Base-by-base conservation (phyloP, 1,284 basidiomycete genomes). In the Cronartium quercuum region DNA sequence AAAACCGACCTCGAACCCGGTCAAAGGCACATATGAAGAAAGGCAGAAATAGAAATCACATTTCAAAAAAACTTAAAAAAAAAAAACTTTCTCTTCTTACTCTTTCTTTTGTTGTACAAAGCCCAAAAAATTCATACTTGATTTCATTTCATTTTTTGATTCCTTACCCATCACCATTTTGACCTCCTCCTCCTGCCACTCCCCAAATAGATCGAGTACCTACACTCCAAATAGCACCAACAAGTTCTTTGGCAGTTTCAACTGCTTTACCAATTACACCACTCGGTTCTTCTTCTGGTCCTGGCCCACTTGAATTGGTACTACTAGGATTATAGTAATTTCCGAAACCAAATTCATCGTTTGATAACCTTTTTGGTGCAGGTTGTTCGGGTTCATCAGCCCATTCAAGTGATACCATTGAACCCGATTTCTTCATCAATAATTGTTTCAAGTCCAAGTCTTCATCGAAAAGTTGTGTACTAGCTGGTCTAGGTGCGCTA, bases 191-290 rank as follows among this genome's bases (percentile, higher is more conserved):
- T 55, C 51, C 15, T 13, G 7, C 51, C 15, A 55, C 29, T 55
- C 70, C 70, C 64, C 64, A 74, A 35, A 74, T 66, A 6, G 70
- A 66, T 34, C 70, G 62, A 37, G 70, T 57, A 34, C 73, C 66
- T 21, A 51, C 66, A 51, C 47, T 63, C 61, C 67, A 73, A 35
- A 79, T 58, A 6, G 78, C 79, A 0, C 79, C 79, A 6, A 79
- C 61, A 24, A 79, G 42, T 47, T 78, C 79, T 12, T 77, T 66
- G 1, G 78, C 78, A 0, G 79, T 79, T 1, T 78, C 78, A 4
- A 77, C 79, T 18, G 77, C 77, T 15, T 74, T 58, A 29, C 78
- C 77, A 15, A 79, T 77, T 21, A 78, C 40, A 18, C 77, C 77
- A 18, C 63, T 38, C 34, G 68, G 66, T 6, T 55, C 47, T 40